Percentiles rank a stretch among this genome's conserved stretches.
phyloP scores from a whole-genome alignment of 441 rosid genomes.

The Erodium trifolium region DNA sequence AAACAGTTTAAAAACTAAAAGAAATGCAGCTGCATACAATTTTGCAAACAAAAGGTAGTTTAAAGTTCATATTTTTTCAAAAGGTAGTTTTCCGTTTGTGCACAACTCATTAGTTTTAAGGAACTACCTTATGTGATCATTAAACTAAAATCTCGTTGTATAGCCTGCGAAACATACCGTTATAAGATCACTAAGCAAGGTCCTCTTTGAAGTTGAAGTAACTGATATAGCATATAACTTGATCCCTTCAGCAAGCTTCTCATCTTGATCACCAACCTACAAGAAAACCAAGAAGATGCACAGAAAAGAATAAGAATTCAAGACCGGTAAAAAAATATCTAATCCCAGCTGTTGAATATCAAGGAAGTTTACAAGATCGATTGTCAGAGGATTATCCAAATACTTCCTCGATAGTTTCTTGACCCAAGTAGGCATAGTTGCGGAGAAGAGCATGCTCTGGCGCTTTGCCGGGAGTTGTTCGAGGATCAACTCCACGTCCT shows the following conservation, averaged over 20 bases:
- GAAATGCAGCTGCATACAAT: no score
- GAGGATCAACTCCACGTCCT: slow-evolving; percentile 81
- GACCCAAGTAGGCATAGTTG: slow-evolving; percentile 97
- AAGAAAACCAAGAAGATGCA: slow-evolving; percentile 1
- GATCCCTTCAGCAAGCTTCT: slow-evolving; percentile 92
- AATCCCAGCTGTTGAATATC: background rate
- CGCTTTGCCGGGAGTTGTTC: slow-evolving; percentile 75
- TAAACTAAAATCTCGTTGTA: background rate
- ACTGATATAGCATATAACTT: slow-evolving; percentile 78
- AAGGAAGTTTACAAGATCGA: slow-evolving; percentile 58
- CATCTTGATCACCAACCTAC: slow-evolving; percentile 88
- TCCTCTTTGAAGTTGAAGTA: slow-evolving; percentile 69
- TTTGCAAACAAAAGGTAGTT: no score
- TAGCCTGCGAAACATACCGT: slow-evolving; percentile 36
- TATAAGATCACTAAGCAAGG: slow-evolving; percentile 82
- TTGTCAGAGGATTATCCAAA: slow-evolving; percentile 79
- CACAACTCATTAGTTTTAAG: no score
- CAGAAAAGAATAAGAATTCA: background rate
- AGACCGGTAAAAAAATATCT: background rate
- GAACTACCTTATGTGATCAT: no score
- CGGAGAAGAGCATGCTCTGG: slow-evolving; percentile 98
- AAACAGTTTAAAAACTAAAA: no score
- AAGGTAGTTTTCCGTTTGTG: no score
- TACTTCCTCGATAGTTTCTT: slow-evolving; percentile 83
- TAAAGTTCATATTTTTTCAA: no score